Base-by-base conservation (phyloP, 768 basidiomycete genomes). In the Grammothele lineata region DNA sequence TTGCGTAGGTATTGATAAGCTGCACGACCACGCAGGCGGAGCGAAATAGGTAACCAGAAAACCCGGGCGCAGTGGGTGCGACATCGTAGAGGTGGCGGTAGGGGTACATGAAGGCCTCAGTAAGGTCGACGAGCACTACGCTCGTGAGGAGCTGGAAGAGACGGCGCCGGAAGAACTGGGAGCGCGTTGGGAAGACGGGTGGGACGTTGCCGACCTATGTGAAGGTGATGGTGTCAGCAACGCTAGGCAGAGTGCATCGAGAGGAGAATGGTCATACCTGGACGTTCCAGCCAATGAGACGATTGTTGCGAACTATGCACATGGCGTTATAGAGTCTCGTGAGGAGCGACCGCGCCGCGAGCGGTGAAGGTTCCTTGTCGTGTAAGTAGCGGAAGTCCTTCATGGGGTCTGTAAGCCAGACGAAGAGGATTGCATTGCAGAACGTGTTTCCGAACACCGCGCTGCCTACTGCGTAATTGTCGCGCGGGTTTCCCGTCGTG, bases 211-310 rank as follows among this genome's bases (percentile, higher is more conserved):
- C 39, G 7, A 51, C 41, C 56, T 57, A 30, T 14, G 14, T 30
- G 14, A 30, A 30, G 27, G 24, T 12, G 23, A 23, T 5, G 36
- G 9, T 19, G 12, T 22, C n/a, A n/a, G 33, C 17, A 39, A 8
- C 4, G 14, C 3, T 32, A 38, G 10, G n/a, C 30, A 26, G 21
- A 24, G 3, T 9, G 26, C 5, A n/a, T 32, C 8, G 10, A n/a
- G 4, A 40, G 2, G 18, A 21, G 18, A 1, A 22, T 27, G 33
- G n/a, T 3, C 48, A 19, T 18, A 58, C 57, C 54, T 58, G 51
- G 26, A 32, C 41, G 17, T 48, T 53, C 48, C 52, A 56, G 12
- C 57, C 57, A 17, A 58, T 48, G 15, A 53, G 54, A 6, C 57
- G 48, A 4, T 30, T n/a, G 37, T 49, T 56, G 18, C 35, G 18